Percentiles rank a stretch among this genome's conserved stretches.
Conservation (phyloP, 352 stramenopile genomes). For the Phytopythium oedochilum region DNA sequence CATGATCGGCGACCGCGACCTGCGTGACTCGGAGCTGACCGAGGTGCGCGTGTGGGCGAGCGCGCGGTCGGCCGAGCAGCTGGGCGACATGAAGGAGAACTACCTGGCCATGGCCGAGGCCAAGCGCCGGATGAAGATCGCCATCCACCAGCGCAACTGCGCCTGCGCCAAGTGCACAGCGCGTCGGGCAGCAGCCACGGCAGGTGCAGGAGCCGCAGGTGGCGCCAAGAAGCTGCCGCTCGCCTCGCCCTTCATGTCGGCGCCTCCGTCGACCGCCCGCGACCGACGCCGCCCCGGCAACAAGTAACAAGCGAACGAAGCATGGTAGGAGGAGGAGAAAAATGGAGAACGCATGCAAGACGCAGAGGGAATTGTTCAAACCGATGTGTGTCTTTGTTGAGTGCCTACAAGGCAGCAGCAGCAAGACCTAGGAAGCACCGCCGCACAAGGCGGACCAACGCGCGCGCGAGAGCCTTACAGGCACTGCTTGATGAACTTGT, state of each 20-base stretch:
- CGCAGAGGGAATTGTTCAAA: slow-evolving; percentile 43
- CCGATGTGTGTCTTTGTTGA: slow-evolving; percentile 14
- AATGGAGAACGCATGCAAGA: slow-evolving; percentile 1
- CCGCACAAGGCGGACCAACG: neutral
- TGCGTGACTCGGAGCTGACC: slow-evolving; percentile 64
- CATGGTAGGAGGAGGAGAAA: slow-evolving; percentile 5
- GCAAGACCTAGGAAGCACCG: slow-evolving; percentile 6
- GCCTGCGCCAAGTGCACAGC: slow-evolving; percentile 72
- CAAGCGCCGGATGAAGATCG: slow-evolving; percentile 81
- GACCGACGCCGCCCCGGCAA: slow-evolving; percentile 33
- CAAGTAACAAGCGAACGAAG: slow-evolving; percentile 10
- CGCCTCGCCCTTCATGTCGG: slow-evolving; percentile 36
- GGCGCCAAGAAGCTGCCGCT: slow-evolving; percentile 19
- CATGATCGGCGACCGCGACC: slow-evolving; percentile 28
- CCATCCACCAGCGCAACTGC: slow-evolving; percentile 82
- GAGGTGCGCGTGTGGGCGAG: slow-evolving; percentile 79
- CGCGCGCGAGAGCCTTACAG: slow-evolving; percentile 61
- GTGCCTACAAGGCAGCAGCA: slow-evolving; percentile 4
- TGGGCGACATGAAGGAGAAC: slow-evolving; percentile 85
- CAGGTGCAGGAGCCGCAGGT: neutral
- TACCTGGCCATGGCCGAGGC: slow-evolving; percentile 80
- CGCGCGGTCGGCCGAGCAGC: slow-evolving; percentile 59
- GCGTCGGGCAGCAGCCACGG: slow-evolving; percentile 20
- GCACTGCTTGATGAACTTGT: slow-evolving; percentile 94
- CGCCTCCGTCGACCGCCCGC: slow-evolving; percentile 24